Evolutionary conservation across 345 rosid species (phyloP), one percentile per base, ranked within the genome.

Genomic region (Hirschfeldia incana): DNA sequence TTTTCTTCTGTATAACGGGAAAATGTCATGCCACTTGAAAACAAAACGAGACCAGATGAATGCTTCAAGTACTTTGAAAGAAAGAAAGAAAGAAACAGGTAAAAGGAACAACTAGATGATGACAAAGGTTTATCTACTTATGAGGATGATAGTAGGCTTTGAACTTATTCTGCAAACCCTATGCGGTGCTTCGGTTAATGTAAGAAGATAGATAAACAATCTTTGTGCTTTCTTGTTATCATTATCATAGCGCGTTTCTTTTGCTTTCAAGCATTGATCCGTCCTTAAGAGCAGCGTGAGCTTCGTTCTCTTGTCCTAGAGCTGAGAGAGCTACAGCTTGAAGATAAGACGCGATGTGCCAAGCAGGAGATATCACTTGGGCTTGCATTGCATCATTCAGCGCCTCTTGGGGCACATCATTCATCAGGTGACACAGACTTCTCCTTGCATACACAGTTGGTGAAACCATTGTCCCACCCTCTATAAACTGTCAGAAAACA

Each of bases 301-400:
- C 92, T 85, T 92, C 95, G 9, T 83, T 86, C 81, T 88, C 92
- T 89, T 82, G 89, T 84, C 92, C 94, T 65, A 89, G 80, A 8
- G 85, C 78, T 3, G 85, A 30, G 53, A 89, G 86, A n/a, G 98
- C 90, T 9, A 86, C 88, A 60, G 95, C 89, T 81, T 95, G 97
- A 75, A 95, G 89, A 84, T 95, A 92, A 11, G 96, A 86, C 34
- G 99, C 97, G 36, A 92, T 86, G 49, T 92, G 90, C 97, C 96
- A 91, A 44, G 87, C 88, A 1, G 98, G 94, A 70, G 93, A 90
- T 75, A 89, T 84, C 36, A 87, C 85, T 84, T 95, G 97, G n/a
- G 98, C 96, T 84, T 90, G 95, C 91, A 88, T 85, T 53, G 94
- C 94, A 72, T 94, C 97, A 57, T 78, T 84, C 46, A 92, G 80